Conservation (phyloP, 495 filamentous ascomycete genomes). For the Aspergillus wentii region DNA sequence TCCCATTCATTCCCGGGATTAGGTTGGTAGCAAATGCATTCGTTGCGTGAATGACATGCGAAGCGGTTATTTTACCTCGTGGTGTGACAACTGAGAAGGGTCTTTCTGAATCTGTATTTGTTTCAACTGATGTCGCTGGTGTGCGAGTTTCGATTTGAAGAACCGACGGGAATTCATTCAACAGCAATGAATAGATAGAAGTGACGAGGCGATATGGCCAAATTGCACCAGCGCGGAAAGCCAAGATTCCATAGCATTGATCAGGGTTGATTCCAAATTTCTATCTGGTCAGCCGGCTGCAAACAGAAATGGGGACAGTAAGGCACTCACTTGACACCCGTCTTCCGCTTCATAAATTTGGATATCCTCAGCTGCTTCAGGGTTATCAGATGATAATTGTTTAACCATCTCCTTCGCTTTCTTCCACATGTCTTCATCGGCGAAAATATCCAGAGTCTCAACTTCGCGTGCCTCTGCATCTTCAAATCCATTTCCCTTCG, state of each 20-base stretch:
- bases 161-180: constrained; percentile 12
- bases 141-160: too few relatives aligned
- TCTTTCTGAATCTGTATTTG: constrained; percentile 25
- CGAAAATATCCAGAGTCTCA: constrained; percentile 31
- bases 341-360: constrained; percentile 17
- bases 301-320: too few relatives aligned
- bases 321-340: constrained; percentile 19
- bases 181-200: constrained; percentile 29
- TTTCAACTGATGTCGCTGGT: constrained; percentile 37
- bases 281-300: constrained; percentile 1
- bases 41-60: constrained; percentile 43
- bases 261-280: constrained; percentile 7
- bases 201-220: constrained; percentile 43
- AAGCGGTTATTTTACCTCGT: constrained; percentile 28
- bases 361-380: constrained; percentile 20
- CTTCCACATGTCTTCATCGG: constrained; percentile 27
- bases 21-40: constrained; percentile 43
- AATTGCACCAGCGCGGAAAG: constrained; percentile 30
- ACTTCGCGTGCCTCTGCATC: constrained; percentile 24
- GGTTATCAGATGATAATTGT: constrained; percentile 25
- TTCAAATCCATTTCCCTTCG: constrained; percentile 1
- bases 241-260: constrained; percentile 19
- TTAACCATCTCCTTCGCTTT: constrained; percentile 24
- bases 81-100: constrained; percentile 29
- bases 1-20: constrained; percentile 37